phyloP scores from a whole-genome alignment of 257 asterid genomes.

The Petunia axillaris region DNA sequence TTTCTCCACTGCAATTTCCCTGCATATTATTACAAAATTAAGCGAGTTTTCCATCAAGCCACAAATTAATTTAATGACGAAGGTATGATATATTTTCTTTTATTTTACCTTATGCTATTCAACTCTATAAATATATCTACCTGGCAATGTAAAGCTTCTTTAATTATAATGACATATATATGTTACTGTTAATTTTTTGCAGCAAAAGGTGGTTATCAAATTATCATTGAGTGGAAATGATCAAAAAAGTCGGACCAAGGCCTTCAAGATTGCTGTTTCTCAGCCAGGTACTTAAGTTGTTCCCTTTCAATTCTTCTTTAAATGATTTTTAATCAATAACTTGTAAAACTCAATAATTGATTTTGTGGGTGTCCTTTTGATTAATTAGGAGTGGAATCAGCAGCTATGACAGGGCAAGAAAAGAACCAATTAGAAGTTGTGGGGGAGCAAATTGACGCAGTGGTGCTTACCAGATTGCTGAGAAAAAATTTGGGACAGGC shows the following conservation, averaged over 20 bases:
- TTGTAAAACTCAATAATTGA: background rate
- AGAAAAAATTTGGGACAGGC: slow-evolving; percentile 18
- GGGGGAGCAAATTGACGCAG: background rate
- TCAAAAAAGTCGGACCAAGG: background rate
- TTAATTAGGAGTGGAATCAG: background rate
- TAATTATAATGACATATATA: no score
- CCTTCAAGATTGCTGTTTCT: slow-evolving; percentile 24
- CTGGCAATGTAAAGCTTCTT: no score
- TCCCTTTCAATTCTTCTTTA: background rate
- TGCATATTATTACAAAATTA: no score
- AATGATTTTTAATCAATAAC: background rate
- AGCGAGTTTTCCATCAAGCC: no score
- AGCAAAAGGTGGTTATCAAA: slow-evolving; percentile 23
- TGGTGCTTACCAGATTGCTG: background rate
- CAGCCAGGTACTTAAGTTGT: slow-evolving; percentile 9
- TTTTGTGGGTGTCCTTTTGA: background rate
- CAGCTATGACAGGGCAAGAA: background rate
- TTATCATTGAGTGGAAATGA: background rate
- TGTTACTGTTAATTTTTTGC: background rate
- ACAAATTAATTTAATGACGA: no score
- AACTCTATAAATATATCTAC: no score
- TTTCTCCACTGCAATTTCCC: no score
- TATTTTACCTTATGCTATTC: no score
- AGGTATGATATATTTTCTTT: no score
- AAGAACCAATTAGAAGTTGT: slow-evolving; percentile 1